phyloP scores from a whole-genome alignment of 306 rosid genomes.

The Medicago arabica region DNA sequence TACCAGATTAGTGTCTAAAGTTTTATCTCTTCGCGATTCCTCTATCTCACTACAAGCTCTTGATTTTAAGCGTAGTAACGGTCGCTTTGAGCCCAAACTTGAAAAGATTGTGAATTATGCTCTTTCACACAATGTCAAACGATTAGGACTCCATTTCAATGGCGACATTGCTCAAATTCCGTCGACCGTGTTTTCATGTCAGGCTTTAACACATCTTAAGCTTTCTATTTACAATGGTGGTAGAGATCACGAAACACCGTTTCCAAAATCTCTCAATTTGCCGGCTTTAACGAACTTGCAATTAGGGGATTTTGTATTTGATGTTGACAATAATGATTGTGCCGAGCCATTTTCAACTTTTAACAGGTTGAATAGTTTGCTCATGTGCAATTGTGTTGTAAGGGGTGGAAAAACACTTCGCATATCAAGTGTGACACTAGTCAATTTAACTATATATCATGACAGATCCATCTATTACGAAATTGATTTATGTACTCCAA shows the following conservation, averaged over 20 bases:
- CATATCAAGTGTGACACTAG: conserved; percentile 11
- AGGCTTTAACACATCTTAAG: conserved; percentile 2
- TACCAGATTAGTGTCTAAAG: conserved; percentile 10
- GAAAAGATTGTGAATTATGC: not conserved
- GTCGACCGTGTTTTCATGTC: not conserved
- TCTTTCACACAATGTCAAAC: conserved; percentile 4
- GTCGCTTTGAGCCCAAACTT: not conserved
- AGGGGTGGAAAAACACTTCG: not conserved
- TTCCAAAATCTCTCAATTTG: conserved; percentile 20
- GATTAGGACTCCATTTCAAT: not conserved
- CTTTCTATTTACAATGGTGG: not conserved
- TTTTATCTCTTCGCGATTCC: conserved; percentile 24
- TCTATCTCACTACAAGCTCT: not conserved
- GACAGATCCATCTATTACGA: no score
- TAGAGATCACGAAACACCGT: not conserved
- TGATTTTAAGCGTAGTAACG: not conserved
- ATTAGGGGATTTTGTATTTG: conserved; percentile 1
- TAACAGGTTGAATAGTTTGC: not conserved
- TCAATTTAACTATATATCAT: conserved; percentile 2
- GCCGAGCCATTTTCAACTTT: conserved; percentile 24
- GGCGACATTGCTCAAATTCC: conserved; percentile 5
- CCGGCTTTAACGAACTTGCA: conserved; percentile 19
- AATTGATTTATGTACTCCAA: not conserved
- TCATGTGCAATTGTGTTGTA: not conserved
- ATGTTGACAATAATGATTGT: not conserved